Evolutionary conservation across 495 filamentous ascomycete species (phyloP).

Genomic region (Aspergillus funiculosus): DNA sequence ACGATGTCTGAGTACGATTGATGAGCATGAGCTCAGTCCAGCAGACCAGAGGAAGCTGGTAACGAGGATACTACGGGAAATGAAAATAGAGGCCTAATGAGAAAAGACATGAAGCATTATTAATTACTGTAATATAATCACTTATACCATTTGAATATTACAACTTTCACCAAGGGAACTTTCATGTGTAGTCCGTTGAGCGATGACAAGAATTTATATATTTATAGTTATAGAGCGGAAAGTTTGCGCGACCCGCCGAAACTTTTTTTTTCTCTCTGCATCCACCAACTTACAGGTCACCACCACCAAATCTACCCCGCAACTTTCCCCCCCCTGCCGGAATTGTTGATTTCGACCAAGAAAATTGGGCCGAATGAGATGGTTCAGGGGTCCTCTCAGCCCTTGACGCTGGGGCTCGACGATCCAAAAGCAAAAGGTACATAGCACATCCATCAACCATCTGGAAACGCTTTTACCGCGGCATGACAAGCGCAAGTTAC

Average conservation of each 20-base stretch:
- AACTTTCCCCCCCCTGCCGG: too few species aligned
- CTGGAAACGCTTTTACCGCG: too few species aligned
- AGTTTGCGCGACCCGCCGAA: not conserved
- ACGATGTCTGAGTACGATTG: slow-evolving; percentile 70
- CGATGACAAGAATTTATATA: too few species aligned
- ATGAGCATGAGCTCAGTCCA: slow-evolving; percentile 57
- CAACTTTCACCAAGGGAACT: too few species aligned
- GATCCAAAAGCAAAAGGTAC: not conserved
- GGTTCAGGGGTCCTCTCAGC: slow-evolving; percentile 13
- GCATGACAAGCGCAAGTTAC: too few species aligned
- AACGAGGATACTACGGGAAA: slow-evolving; percentile 54
- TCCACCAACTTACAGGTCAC: not conserved
- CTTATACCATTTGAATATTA: not conserved
- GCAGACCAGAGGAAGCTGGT: slow-evolving; percentile 79
- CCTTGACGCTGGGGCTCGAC: not conserved
- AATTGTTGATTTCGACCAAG: not conserved
- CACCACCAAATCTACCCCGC: not conserved
- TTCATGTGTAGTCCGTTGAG: not conserved
- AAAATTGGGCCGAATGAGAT: not conserved
- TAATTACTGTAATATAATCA: too few species aligned
- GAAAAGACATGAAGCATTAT: not conserved
- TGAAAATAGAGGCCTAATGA: slow-evolving; percentile 35
- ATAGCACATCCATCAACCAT: too few species aligned
- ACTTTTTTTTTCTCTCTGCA: not conserved
- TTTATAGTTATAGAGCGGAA: not conserved